Percentiles rank a stretch among this genome's conserved stretches.
Conservation (phyloP, 2,329 filamentous ascomycete species). For the Fusarium sp. region DNA sequence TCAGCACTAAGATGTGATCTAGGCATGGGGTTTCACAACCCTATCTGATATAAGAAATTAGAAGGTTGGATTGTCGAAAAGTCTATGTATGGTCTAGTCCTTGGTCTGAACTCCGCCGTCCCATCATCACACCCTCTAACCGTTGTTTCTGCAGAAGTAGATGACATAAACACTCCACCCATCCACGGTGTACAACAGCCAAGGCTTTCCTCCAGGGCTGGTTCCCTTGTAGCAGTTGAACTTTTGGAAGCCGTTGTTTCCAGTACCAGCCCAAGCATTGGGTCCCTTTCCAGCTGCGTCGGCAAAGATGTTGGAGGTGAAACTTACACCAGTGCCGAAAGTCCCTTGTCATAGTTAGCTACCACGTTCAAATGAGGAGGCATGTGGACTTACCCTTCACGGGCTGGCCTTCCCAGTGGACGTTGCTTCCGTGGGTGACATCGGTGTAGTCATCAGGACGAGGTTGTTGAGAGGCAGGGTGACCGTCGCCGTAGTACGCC, state of each 20-base stretch:
- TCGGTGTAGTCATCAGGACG: constrained; percentile 4
- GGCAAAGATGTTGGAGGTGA: not conserved
- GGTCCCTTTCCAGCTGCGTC: not conserved
- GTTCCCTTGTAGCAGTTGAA: constrained; percentile 3
- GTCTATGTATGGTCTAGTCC: no score
- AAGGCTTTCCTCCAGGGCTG: not conserved
- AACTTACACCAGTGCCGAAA: not conserved
- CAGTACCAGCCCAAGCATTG: not conserved
- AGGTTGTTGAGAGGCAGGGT: not conserved
- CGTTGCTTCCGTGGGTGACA: not conserved
- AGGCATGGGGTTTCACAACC: no score
- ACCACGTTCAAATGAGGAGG: not conserved
- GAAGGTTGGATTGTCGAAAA: no score
- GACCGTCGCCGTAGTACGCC: constrained; percentile 11
- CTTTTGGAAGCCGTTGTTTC: not conserved
- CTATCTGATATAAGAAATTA: no score
- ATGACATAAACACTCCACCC: constrained; percentile 1
- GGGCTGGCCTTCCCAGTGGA: not conserved
- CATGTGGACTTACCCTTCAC: not conserved
- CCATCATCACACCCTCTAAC: not conserved
- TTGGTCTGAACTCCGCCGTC: no score
- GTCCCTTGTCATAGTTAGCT: not conserved
- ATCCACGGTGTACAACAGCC: not conserved
- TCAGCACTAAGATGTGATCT: no score
- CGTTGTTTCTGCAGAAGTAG: constrained; percentile 5